These are phyloP conservation scores for Echinochloa phyllopogon DNA, from an alignment of 176 grass and related monocot genomes.

Conservation along the genomic window DNA sequence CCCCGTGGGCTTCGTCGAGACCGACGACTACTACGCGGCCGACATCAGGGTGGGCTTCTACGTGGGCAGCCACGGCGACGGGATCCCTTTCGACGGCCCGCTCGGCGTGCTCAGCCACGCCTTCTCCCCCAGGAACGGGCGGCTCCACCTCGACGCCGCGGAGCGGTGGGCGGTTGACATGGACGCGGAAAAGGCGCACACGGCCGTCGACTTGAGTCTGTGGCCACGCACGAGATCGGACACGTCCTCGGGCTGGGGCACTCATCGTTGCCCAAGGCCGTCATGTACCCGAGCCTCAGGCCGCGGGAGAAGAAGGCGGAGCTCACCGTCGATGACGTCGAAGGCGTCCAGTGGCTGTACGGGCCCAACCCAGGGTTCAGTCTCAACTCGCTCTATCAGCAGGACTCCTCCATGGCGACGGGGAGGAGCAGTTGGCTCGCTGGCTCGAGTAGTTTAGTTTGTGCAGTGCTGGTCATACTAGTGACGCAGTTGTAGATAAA, in stretches of 20 bases:
- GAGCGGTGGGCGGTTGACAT: conserved; percentile 81
- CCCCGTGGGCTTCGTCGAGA: conserved; percentile 73
- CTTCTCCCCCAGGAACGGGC: conserved; percentile 80
- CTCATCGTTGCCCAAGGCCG: conserved; percentile 63
- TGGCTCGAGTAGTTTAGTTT: conserved; percentile 1
- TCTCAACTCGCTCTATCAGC: conserved; percentile 67
- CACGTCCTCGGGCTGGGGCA: conserved; percentile 90
- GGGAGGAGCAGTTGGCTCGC: conserved; percentile 27
- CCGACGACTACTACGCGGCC: conserved; percentile 53
- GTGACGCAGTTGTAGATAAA: conserved; percentile 44
- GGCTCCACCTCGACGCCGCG: conserved; percentile 86
- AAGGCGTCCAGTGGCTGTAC: conserved; percentile 83
- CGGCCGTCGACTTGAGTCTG: conserved; percentile 75
- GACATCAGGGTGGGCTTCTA: conserved; percentile 86
- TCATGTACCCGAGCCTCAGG: conserved; percentile 92
- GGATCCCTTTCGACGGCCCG: conserved; percentile 84
- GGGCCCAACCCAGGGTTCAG: conserved; percentile 76
- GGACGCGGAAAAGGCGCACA: conserved; percentile 1
- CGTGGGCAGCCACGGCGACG: conserved; percentile 77
- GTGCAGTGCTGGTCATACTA: conserved; percentile 33
- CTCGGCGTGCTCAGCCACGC: conserved; percentile 86
- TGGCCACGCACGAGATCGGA: conserved; percentile 93
- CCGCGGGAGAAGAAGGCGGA: conserved; percentile 67
- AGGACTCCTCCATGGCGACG: conserved; percentile 47
- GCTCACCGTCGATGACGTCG: conserved; percentile 77